These are phyloP conservation scores for Penicillium silybi DNA, from an alignment of 495 filamentous ascomycete species.

Conservation along the genomic window DNA sequence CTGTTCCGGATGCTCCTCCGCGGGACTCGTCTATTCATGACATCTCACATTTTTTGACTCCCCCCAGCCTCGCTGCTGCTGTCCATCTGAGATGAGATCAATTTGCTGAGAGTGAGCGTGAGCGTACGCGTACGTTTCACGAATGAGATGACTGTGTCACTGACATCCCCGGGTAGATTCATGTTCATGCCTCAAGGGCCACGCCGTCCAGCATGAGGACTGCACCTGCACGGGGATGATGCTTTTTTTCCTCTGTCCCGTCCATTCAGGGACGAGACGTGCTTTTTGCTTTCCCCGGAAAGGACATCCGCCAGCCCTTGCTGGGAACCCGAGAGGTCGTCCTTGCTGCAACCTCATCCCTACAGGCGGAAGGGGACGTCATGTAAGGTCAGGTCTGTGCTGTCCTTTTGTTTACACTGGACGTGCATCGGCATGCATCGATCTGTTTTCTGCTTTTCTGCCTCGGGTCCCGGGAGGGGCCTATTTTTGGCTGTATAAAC, in stretches of 20 bases:
- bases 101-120: not conserved
- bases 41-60: conserved; percentile 30
- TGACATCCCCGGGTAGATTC: not conserved
- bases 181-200: not conserved
- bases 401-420: conserved; percentile 38
- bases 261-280: not conserved
- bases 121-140: not conserved
- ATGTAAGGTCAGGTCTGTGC: conserved; percentile 48
- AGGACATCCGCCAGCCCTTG: conserved; percentile 31
- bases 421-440: conserved; percentile 42
- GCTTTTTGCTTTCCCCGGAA: conserved; percentile 10
- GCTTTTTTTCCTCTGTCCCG: not conserved
- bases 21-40: conserved; percentile 8
- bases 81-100: not conserved
- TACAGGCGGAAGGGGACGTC: conserved; percentile 32
- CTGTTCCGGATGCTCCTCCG: conserved; percentile 14
- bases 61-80: conserved; percentile 13
- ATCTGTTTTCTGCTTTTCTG: conserved; percentile 20
- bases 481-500: conserved; percentile 43
- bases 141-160: not conserved
- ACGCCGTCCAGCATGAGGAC: not conserved
- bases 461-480: conserved; percentile 19
- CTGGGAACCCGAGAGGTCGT: conserved; percentile 29
- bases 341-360: conserved; percentile 45
- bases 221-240: not conserved